Evolutionary conservation across 2,329 filamentous ascomycete genomes (phyloP), one percentile per base, ranked within the genome.

Genomic region (Aspergillaceae sp.): DNA sequence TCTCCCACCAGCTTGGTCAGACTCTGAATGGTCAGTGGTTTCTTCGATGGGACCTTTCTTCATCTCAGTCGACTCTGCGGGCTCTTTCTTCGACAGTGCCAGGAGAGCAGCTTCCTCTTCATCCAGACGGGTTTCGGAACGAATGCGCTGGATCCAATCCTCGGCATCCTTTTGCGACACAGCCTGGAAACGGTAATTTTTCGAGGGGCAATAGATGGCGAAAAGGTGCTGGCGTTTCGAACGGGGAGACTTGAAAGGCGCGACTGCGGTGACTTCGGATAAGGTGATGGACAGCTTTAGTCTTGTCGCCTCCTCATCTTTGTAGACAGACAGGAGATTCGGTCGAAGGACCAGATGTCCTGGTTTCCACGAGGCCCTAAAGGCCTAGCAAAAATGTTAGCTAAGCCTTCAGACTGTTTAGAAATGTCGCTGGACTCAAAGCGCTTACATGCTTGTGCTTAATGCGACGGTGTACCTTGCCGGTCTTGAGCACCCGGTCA

Each of bases 141-240:
- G 79, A 58, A 97, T 90, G 43, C 86, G 69, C 28, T 86, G 76
- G 11, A 96, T 86, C 92, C 92, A 98, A 60, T 86, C 82, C 51
- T 86, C 79, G 4, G 87, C 87, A 51, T 96, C 90, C 48, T 80
- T 73, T 43, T 82, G 78, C 3, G 78, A 84, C 30, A 74, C 64
- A 1, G 87, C 89, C 65, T 94, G 86, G 49, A 98, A 82, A 60
- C 96, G 89, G 68, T 85, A 95, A 69, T 96, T 97, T 54, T 85
- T 84, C 10, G 89, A 85, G 0, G 90, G 86, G 0, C 89, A 91
- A 68, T 95, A 98, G 40, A 97, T 77, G 19, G 87, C 92, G 63
- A 98, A 97, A 50, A 96, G 80, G 63, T 95, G 82, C 44, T 87
- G 79, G 48, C 86, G 84, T 63, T 86, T 90, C 50, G 89, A 83